These are phyloP conservation scores for Neospermospora avenae DNA, from an alignment of 2,329 filamentous ascomycete genomes.

Conservation along the genomic window DNA sequence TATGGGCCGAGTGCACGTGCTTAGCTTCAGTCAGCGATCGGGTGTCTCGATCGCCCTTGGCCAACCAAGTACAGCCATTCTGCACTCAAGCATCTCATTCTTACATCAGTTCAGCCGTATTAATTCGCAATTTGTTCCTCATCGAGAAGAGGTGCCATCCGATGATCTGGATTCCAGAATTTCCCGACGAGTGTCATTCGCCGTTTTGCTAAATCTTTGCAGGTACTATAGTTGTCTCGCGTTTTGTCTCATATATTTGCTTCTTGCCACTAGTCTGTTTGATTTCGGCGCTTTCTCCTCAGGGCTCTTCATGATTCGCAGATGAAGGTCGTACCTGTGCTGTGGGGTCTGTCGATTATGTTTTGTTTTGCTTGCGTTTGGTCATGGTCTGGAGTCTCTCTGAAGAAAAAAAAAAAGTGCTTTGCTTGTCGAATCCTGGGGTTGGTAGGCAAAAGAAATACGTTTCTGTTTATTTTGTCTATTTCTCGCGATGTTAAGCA, in stretches of 20 bases:
- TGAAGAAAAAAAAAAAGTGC: neutral
- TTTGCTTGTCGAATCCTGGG: neutral
- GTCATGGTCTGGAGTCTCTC: neutral
- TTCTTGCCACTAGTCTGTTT: neutral
- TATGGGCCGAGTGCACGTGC: too few species aligned
- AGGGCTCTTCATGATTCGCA: neutral
- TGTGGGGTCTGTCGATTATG: neutral
- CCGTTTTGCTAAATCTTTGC: neutral
- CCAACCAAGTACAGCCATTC: too few species aligned
- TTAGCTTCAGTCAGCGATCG: too few species aligned
- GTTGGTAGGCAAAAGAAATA: neutral
- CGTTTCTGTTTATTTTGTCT: too few species aligned
- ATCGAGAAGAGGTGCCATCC: neutral
- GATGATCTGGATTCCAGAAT: neutral
- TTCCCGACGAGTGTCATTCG: neutral
- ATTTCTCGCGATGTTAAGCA: too few species aligned
- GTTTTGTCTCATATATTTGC: neutral
- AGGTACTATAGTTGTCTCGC: neutral
- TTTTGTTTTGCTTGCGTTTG: constrained; percentile 1
- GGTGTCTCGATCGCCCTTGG: too few species aligned
- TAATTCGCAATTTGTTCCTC: neutral
- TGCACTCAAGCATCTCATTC: neutral
- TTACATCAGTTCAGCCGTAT: neutral
- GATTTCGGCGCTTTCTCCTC: too few species aligned
- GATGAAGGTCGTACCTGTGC: neutral